These are phyloP conservation scores for Boletus insuetus DNA, from an alignment of 768 basidiomycete species.

Conservation along the genomic window DNA sequence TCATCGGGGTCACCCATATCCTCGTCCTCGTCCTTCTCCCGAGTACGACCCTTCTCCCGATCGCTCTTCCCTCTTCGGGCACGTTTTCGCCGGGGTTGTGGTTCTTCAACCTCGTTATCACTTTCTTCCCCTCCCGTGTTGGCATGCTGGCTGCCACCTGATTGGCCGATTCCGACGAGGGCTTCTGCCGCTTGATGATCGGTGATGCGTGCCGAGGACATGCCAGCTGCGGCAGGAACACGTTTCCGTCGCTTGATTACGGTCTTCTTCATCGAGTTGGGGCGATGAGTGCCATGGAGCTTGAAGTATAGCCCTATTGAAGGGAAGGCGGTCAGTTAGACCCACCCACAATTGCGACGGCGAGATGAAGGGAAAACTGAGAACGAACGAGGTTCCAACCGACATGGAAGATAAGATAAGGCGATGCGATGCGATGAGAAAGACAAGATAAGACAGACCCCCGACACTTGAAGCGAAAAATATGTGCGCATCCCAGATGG, in stretches of 20 bases:
- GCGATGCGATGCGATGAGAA: constrained; percentile 5
- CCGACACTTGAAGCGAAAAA: constrained; percentile 18
- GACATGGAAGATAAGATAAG: constrained; percentile 28
- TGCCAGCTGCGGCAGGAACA: constrained; percentile 77
- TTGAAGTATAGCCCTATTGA: constrained; percentile 92
- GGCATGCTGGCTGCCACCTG: constrained; percentile 33
- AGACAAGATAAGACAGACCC: constrained; percentile 19
- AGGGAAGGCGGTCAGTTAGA: constrained; percentile 17
- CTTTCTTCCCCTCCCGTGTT: constrained; percentile 41
- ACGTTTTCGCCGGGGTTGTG: constrained; percentile 59
- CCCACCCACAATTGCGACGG: background rate
- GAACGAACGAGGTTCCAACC: background rate
- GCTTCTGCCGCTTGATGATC: constrained; percentile 91
- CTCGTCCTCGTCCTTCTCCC: constrained; percentile 44
- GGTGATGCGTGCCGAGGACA: constrained; percentile 52
- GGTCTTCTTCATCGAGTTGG: constrained; percentile 98
- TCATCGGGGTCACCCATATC: constrained; percentile 46
- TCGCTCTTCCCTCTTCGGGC: constrained; percentile 40
- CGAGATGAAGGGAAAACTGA: background rate
- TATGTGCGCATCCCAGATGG: constrained; percentile 18
- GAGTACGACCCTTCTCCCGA: constrained; percentile 36
- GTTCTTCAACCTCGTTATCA: constrained; percentile 39
- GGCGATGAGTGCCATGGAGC: constrained; percentile 93
- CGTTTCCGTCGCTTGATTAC: constrained; percentile 98
- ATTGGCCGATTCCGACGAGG: constrained; percentile 77